Percentiles rank a stretch among this genome's conserved stretches.
phyloP scores from a whole-genome alignment of 352 stramenopile species.

The Globisporangium cystogenes region DNA sequence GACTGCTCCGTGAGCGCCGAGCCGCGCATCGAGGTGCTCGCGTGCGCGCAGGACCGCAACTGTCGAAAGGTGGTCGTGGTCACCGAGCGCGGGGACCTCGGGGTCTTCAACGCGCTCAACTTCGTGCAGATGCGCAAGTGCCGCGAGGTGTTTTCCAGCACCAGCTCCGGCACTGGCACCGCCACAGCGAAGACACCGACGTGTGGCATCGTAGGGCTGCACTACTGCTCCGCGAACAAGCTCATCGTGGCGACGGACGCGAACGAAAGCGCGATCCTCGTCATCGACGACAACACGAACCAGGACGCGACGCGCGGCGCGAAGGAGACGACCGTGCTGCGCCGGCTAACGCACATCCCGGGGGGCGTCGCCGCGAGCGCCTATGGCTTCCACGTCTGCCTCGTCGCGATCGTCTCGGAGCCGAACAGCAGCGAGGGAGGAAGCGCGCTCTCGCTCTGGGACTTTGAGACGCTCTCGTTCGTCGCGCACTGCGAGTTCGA shows the following conservation, averaged over 20 bases:
- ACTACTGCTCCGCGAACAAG: constrained; percentile 78
- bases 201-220: constrained; percentile 46
- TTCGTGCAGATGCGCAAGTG: constrained; percentile 69
- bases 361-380: constrained; percentile 42
- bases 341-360: constrained; percentile 53
- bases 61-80: constrained; percentile 61
- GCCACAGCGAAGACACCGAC: constrained; percentile 11
- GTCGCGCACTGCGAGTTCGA: constrained; percentile 28
- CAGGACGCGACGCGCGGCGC: constrained; percentile 36
- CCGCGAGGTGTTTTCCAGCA: constrained; percentile 32
- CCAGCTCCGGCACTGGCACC: background rate
- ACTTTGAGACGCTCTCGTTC: constrained; percentile 67
- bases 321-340: constrained; percentile 39
- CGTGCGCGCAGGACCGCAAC: constrained; percentile 45
- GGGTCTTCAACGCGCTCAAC: constrained; percentile 72
- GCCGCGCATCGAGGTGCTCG: constrained; percentile 33
- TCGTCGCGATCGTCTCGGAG: constrained; percentile 55
- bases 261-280: constrained; percentile 36
- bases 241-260: constrained; percentile 48
- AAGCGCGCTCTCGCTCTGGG: constrained; percentile 53
- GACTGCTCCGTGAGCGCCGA: constrained; percentile 14
- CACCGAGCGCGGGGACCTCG: constrained; percentile 45
- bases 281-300: constrained; percentile 65
- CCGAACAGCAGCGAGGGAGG: constrained; percentile 21
- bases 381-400: constrained; percentile 59